Evolutionary conservation across 805 yeast species (phyloP).

Genomic region (Barnettozyma sp.): DNA sequence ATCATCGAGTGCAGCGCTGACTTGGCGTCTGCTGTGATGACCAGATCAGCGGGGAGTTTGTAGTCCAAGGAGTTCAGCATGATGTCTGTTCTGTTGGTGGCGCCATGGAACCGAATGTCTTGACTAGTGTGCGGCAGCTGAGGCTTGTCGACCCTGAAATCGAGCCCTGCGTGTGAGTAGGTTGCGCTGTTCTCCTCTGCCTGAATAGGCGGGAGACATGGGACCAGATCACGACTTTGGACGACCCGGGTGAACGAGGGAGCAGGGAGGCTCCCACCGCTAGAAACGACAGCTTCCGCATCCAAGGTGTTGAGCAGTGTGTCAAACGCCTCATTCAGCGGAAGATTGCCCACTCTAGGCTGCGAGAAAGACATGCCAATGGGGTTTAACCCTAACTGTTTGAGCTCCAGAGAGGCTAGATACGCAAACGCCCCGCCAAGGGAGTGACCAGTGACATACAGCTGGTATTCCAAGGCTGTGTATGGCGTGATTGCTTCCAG

Average conservation of each 20-base stretch:
- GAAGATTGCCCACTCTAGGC: constrained; percentile 55
- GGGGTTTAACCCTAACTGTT: constrained; percentile 46
- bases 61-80: not conserved
- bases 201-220: constrained; percentile 45
- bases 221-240: constrained; percentile 53
- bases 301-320: constrained; percentile 34
- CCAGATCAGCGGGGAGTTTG: not conserved
- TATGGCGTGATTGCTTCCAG: constrained; percentile 28
- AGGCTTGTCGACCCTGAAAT: constrained; percentile 29
- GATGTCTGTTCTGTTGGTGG: constrained; percentile 11
- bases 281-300: constrained; percentile 23
- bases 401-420: constrained; percentile 56
- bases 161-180: constrained; percentile 29
- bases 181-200: constrained; percentile 18
- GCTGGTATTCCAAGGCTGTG: constrained; percentile 36
- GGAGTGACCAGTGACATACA: constrained; percentile 66
- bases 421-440: constrained; percentile 67
- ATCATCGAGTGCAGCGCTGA: constrained; percentile 17
- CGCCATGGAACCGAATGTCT: constrained; percentile 16
- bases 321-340: constrained; percentile 48
- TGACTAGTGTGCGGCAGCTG: constrained; percentile 29
- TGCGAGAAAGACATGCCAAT: constrained; percentile 53
- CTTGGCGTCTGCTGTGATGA: constrained; percentile 2
- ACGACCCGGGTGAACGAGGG: constrained; percentile 43
- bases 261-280: constrained; percentile 26